These are phyloP conservation scores for Ceratobasidium sp. DNA, from an alignment of 1,284 basidiomycete genomes.

Conservation along the genomic window DNA sequence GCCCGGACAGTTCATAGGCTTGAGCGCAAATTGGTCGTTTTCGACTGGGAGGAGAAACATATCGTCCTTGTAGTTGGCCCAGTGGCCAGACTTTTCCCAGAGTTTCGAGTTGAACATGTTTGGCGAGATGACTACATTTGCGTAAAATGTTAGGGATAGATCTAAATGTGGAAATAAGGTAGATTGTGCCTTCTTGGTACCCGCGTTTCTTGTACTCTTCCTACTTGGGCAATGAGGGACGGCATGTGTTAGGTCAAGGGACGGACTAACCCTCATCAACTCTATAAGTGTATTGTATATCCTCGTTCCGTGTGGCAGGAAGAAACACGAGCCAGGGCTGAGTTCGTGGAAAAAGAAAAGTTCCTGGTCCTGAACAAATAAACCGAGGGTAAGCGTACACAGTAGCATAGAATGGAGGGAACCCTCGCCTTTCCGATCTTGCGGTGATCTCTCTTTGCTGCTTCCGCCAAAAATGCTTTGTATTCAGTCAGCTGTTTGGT, in stretches of 20 bases:
- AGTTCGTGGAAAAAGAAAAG: conserved; percentile 99
- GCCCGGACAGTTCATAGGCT: conserved; percentile 99
- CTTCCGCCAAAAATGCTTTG: conserved; percentile 96
- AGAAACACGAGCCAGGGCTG: conserved; percentile 95
- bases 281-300: conserved; percentile 97
- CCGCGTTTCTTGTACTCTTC: conserved; percentile 85
- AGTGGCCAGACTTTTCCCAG: conserved; percentile 99
- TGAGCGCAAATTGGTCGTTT: conserved; percentile 94
- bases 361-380: conserved; percentile 80
- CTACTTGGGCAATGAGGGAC: conserved; percentile 21
- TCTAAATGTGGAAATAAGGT: conserved; percentile 24
- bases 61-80: conserved; percentile 97
- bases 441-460: conserved; percentile 96
- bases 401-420: not conserved
- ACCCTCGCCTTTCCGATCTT: conserved; percentile 84
- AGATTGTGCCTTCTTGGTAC: conserved; percentile 78
- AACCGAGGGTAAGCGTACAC: not conserved
- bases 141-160: not conserved
- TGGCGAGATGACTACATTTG: conserved; percentile 82
- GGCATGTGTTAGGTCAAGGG: not conserved
- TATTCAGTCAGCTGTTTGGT: conserved; percentile 96
- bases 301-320: conserved; percentile 95
- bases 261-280: conserved; percentile 79
- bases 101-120: conserved; percentile 98
- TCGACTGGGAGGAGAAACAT: conserved; percentile 97